Evolutionary conservation across 768 basidiomycete species (phyloP).

Genomic region (Mycena albidolilacea): DNA sequence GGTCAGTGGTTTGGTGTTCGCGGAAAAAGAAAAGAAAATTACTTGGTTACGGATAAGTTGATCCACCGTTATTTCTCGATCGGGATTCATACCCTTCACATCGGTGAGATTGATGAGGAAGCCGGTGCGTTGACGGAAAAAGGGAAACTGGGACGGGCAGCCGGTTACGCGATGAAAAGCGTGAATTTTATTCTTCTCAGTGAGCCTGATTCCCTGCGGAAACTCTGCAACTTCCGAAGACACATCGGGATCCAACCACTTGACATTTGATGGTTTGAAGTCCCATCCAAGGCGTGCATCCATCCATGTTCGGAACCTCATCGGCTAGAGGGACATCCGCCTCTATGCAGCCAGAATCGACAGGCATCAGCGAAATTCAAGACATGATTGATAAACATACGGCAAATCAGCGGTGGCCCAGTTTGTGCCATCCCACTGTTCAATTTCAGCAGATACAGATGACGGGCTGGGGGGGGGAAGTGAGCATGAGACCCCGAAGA

Average conservation of each 20-base stretch:
- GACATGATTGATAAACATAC: constrained; percentile 5
- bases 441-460: constrained; percentile 20
- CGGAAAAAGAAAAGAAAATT: neutral
- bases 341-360: constrained; percentile 3
- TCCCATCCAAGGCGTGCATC: constrained; percentile 22
- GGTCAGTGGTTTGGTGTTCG: neutral
- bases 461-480: neutral
- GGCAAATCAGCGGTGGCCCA: constrained; percentile 3
- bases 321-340: neutral
- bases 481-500: no score
- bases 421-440: neutral
- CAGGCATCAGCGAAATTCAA: neutral
- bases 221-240: constrained; percentile 16
- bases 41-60: constrained; percentile 24
- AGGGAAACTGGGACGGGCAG: constrained; percentile 11
- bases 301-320: constrained; percentile 16
- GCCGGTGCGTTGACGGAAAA: constrained; percentile 6
- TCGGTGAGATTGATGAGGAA: constrained; percentile 19
- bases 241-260: constrained; percentile 18
- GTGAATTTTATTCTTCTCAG: neutral
- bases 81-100: neutral
- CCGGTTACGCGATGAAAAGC: constrained; percentile 19
- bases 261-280: constrained; percentile 9
- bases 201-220: constrained; percentile 8
- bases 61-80: constrained; percentile 21